Evolutionary conservation across 225 moss, liverwort and hornwort genomes (phyloP), one percentile per base, ranked within the genome.

Genomic region (Rhytidiadelphus loreus): DNA sequence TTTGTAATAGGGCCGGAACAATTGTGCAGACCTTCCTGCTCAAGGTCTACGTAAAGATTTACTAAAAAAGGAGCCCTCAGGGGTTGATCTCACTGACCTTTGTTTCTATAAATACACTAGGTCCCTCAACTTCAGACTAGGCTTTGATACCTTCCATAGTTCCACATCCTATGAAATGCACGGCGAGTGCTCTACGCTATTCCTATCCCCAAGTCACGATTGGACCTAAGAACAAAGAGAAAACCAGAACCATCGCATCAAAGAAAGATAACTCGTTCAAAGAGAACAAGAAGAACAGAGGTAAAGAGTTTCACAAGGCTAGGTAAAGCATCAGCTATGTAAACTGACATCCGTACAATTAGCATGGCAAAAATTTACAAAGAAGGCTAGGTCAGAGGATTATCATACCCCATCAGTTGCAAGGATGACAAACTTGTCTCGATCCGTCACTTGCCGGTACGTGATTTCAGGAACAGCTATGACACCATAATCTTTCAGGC

Each of bases 381-480:
- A 82, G 68, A 68, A 85, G 84, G 41, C 8, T 25, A 78, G 39
- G 70, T 50, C 88, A 83, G 56, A 83, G 86, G 53, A 55, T 26
- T 71, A 55, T 41, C 88, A 32, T 91, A 94, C 94, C 87, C 94
- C 94, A 44, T 94, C 94, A 68, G 92, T 92, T 85, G 94, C 94
- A 82, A 94, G 92, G 63, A 94, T 86, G 87, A 94, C 82, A 70
- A 94, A 94, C 85, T 80, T 90, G 87, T 94, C 94, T 79, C 87
- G 88, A 63, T 90, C 92, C 78, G 90, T 92, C 83, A 94, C 78
- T 85, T 85, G 78, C 26, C 91, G 92, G 60, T 94, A 91, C 16
- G 94, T 92, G 80, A 94, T 85, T 85, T 94, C 94, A 62, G 94
- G 94, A 62, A 94, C 92, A 44, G 94, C 92, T 74, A 94, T 94